phyloP scores from a whole-genome alignment of 352 stramenopile genomes.

The Phytophthora boehmeriae region DNA sequence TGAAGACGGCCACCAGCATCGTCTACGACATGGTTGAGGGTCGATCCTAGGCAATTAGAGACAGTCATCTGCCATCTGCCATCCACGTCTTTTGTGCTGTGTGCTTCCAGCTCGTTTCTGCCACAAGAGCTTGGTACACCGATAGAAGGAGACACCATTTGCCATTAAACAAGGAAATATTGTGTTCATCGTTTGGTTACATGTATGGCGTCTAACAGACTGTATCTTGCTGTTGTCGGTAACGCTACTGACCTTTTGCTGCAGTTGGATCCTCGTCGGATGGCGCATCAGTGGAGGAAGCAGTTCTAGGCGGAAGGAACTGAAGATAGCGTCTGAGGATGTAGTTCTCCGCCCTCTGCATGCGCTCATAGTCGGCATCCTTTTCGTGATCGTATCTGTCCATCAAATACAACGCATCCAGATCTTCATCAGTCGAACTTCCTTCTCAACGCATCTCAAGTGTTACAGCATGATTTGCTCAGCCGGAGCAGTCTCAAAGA shows the following conservation, averaged over 20 bases:
- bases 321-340: constrained; percentile 61
- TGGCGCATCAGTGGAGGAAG: constrained; percentile 4
- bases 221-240: constrained; percentile 18
- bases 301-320: constrained; percentile 45
- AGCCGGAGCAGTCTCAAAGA: neutral
- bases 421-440: constrained; percentile 10
- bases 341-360: constrained; percentile 73
- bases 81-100: constrained; percentile 10
- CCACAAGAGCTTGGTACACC: constrained; percentile 19
- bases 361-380: constrained; percentile 78
- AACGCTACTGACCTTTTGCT: constrained; percentile 17
- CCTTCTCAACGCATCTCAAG: no score
- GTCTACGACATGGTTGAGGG: constrained; percentile 83
- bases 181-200: neutral
- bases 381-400: constrained; percentile 82
- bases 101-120: constrained; percentile 12
- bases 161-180: no score
- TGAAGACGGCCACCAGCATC: constrained; percentile 87
- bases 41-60: constrained; percentile 25
- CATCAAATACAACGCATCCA: constrained; percentile 1
- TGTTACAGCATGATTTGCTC: no score
- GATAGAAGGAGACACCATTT: constrained; percentile 25
- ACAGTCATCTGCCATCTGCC: no score
- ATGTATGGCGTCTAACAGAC: no score
- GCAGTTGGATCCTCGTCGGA: constrained; percentile 7